Evolutionary conservation across 768 basidiomycete species (phyloP), one percentile per base, ranked within the genome.

Genomic region (Pulveroboletus sp.): DNA sequence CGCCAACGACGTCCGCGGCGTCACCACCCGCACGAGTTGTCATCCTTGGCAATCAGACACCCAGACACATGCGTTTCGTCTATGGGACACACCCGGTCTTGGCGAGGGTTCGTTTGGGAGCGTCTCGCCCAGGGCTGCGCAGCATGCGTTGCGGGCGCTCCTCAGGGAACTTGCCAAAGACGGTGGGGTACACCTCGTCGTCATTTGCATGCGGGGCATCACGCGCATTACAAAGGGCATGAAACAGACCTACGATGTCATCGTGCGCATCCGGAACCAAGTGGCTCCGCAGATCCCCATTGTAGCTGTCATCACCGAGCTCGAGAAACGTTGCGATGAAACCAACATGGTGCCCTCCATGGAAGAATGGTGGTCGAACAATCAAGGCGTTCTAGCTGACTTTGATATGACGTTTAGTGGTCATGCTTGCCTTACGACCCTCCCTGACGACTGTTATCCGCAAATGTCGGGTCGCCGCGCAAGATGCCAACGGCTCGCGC

Each of bases 41-140:
- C 47, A 64, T 4, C 3, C 31, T 1, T 64, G 62, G 62, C 55
- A 58, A 21, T 60, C 60, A 19, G 53, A 59, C 5, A 47, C 42
- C 27, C 51, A 19, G 8, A 49, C 47, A 0, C 57, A 63, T 19
- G 44, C 52, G 5, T 62, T 62, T 32, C 50, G 40, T 11, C 47
- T 62, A 12, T 64, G 61, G 61, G 61, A 62, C 20, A 62, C 62
- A 1, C 62, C 61, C 5, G 62, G 61, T 3, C 45, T 61, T 0
- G 52, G 49, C 12, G 61, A 62, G 34, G 61, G 61, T 0, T 57
- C 60, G 9, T 61, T 57, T 16, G 60, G 60, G 4, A 57, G 17
- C 13, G 58, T 64, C 40, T 61, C 62, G 0, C 61, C 48, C 39
- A 58, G 20, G 34, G 58, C 50, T 3, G 61, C 61, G 9, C 47